phyloP scores from a whole-genome alignment of 1,284 basidiomycete species.

The Cutaneotrichosporon cutaneum region DNA sequence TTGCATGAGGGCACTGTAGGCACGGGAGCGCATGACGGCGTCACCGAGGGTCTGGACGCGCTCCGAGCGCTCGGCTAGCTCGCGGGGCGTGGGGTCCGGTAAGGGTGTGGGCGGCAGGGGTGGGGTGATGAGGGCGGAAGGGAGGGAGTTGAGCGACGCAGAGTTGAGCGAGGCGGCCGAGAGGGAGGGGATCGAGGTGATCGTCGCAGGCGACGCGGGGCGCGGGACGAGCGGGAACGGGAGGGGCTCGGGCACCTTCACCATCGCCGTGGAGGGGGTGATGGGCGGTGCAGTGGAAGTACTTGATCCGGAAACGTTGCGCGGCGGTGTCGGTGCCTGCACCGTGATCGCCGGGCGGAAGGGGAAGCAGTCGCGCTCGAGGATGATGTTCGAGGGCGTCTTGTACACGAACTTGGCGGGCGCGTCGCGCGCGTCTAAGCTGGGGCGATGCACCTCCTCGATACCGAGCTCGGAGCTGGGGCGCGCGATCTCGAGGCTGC shows the following conservation, averaged over 20 bases:
- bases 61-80: conserved; percentile 6
- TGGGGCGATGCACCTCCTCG: not conserved
- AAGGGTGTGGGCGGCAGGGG: not conserved
- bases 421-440: not conserved
- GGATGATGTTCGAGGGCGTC: not conserved
- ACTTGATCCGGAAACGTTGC: not conserved
- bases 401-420: conserved; percentile 5
- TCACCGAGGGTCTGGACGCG: conserved; percentile 3
- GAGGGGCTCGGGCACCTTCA: not conserved
- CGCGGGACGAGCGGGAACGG: not conserved
- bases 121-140: not conserved
- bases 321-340: conserved; percentile 4
- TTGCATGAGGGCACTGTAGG: conserved; percentile 3
- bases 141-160: not conserved
- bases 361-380: conserved; percentile 2
- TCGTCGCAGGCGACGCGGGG: not conserved
- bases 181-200: not conserved
- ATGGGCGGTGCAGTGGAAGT: not conserved
- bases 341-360: not conserved
- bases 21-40: conserved; percentile 1
- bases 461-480: not conserved
- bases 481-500: not conserved
- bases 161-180: not conserved
- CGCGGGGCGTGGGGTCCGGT: not conserved
- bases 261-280: not conserved